Evolutionary conservation across 768 basidiomycete genomes (phyloP), one percentile per base, ranked within the genome.

Genomic region (Solioccasus polychromus): DNA sequence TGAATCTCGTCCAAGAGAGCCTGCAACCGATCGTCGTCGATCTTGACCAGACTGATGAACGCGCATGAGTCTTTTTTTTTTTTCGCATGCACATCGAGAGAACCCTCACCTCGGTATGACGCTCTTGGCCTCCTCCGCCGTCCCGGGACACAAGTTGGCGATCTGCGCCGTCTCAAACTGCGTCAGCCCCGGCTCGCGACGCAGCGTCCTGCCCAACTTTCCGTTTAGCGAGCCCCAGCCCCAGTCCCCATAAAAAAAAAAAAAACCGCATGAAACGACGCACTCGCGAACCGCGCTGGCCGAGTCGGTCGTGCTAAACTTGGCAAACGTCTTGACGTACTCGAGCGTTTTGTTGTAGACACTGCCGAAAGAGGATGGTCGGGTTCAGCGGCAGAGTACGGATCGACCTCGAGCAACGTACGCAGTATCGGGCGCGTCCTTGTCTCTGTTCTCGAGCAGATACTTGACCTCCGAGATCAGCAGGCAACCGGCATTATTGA

Each of bases 131-230:
- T 95, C 93, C 54, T 95, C 92, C 4, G 88, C 78, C 47, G 83
- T 82, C 31, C 83, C 88, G 12, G 92, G 92, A 59, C 89, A 92
- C 44, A 95, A 67, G 58, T 95, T 95, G 14, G 90, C 90, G 42
- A 95, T 88, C 61, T 95, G 92, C 3, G 92, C 91, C 4, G 88
- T 88, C 71, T 95, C 92, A 54, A 93, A 94, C 58, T 89, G 88
- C 2, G 90, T 90, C 30, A 95, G 63, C 3, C 81, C 81, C 0
- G 83, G 79, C 58, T 92, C 89, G 53, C 89, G 74, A 40, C 86
- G 78, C 7, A 94, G 68, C 1, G 87, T 88, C 60, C 90, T 92
- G 14, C n/a, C n/a, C n/a, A n/a, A 15, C 15, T 6, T 26, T 26
- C 11, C 26, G 26, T 26, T 26, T 6, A 11, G 11, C 7, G 11